Base-by-base conservation (phyloP, 164 flowering plant genomes). In the Magnolia changhungtana region DNA sequence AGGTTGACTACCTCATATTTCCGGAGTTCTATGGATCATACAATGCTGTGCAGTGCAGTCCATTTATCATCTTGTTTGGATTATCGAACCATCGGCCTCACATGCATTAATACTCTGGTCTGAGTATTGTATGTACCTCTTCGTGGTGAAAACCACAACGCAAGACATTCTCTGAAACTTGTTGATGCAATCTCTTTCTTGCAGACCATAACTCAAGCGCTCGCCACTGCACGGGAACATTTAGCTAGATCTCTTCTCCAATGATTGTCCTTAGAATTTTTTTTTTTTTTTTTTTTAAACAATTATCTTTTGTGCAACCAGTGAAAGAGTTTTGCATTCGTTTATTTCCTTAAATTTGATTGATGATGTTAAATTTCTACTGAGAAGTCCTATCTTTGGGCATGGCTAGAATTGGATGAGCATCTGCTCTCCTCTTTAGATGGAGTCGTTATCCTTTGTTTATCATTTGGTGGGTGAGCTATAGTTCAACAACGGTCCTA, bases 171-270 rank as follows among this genome's bases (percentile, higher is more conserved):
- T 50, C 58, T 23, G 55, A 49, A 71, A 50, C 13, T 20, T 20
- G 2, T 49, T 50, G 16, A 14, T 49, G 24, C 49, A 8, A 4
- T 69, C 20, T 49, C 7, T 66, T 50, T 67, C 52, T 55, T 78
- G 83, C 88, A 90, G 93, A 88, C 91, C 50, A 72, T 90, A 74
- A 68, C 87, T 37, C 91, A 88, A 75, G 91, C 90, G 50, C 80
- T 87, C 74, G 90, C 90, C 24, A 85, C 90, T 1, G 92, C 91
- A 10, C 81, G 89, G 4, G 93, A 88, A 74, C 93, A 90, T 68
- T 78, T 90, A 72, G 82, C 90, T 16, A 86, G 90, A 80, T 86
- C 89, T 59, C 89, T 90, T 67, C 87, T 90, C 37, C 84, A 80
- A 59, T 89, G 82, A 87, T 55, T 55, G 37, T 29, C 9, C 18